Conservation (phyloP, 371 early-diverging fungal genomes). For the Actinomortierella wolfii region DNA sequence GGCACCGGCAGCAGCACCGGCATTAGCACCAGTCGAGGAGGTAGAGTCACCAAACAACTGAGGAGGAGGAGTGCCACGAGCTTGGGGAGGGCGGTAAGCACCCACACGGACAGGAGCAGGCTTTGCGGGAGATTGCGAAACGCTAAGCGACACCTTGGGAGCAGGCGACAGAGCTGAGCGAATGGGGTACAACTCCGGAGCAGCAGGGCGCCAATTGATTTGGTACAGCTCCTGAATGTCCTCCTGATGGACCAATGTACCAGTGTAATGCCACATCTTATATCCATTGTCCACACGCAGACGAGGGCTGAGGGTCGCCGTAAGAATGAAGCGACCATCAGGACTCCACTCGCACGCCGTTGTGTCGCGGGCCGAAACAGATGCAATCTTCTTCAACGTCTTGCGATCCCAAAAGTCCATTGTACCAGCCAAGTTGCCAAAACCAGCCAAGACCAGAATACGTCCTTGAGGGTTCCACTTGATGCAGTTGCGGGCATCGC, state of each 20-base stretch:
- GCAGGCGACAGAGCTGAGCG: constrained; percentile 71
- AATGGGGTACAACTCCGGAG: constrained; percentile 69
- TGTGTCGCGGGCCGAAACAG: constrained; percentile 82
- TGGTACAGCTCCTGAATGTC: constrained; percentile 88
- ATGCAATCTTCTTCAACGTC: constrained; percentile 76
- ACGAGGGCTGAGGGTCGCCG: constrained; percentile 90
- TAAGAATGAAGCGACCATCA: constrained; percentile 89
- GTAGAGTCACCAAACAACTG: constrained; percentile 49
- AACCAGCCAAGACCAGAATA: constrained; percentile 78
- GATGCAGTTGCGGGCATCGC: constrained; percentile 86
- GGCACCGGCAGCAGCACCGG: constrained; percentile 6
- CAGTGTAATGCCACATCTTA: constrained; percentile 95
- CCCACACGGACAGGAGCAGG: constrained; percentile 57
- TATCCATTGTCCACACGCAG: constrained; percentile 97
- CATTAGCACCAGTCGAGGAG: constrained; percentile 6
- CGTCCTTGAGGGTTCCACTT: constrained; percentile 91
- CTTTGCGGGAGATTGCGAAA: constrained; percentile 48
- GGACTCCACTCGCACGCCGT: constrained; percentile 91
- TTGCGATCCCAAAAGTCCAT: constrained; percentile 93
- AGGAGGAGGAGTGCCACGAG: constrained; percentile 62
- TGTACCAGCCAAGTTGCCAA: constrained; percentile 95
- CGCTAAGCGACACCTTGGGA: constrained; percentile 50
- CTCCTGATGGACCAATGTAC: constrained; percentile 77
- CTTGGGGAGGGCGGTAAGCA: constrained; percentile 82
- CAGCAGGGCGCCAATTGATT: constrained; percentile 75